Base-by-base conservation (phyloP, 345 rosid species). In the Limnanthes douglasii region DNA sequence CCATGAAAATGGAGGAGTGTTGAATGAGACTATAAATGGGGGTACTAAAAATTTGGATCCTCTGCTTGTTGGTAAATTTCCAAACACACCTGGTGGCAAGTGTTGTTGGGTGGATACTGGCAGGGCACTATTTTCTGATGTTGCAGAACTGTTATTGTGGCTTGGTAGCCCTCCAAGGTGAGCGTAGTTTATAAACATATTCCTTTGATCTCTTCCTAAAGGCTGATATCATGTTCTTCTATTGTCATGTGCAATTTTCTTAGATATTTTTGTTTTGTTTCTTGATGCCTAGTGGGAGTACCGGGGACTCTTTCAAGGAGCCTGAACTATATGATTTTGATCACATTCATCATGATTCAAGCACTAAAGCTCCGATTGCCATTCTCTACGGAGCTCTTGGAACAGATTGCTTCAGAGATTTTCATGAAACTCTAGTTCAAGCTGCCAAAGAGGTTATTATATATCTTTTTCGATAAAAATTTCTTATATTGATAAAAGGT, bases 51-150 rank as follows among this genome's bases (percentile, higher is more conserved):
- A 43, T 28, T 38, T 43, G 4, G 75, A 74, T 52, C 45, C 56
- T 28, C 46, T 73, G 68, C 75, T 63, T 35, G 62, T 68, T 41
- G 77, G 77, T 7, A 42, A 22, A 16, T 73, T 68, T 45, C 80
- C 75, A 6, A 54, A 48, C 23, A 59, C 62, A 28, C 71, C 81
- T 25, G 56, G 61, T 30, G 66, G 73, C 37, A 75, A 67, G 44
- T 90, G 98, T 34, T 90, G 98, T 56, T 90, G 98, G 98, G 83
- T 84, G 9, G 98, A 90, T 46, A 73, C 68, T 49, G 98, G 96
- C 27, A 76, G 62, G 15, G 61, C 69, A 1, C 56, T 90, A 39
- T 90, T 84, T 64, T 75, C 69, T 49, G 78, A 90, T 18, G 72
- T 64, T 41, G 56, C 65, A 15, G 96, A 90, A 31, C 52, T 90